Base-by-base conservation (phyloP, 2,329 filamentous ascomycete species). In the Colletotrichum sp. region DNA sequence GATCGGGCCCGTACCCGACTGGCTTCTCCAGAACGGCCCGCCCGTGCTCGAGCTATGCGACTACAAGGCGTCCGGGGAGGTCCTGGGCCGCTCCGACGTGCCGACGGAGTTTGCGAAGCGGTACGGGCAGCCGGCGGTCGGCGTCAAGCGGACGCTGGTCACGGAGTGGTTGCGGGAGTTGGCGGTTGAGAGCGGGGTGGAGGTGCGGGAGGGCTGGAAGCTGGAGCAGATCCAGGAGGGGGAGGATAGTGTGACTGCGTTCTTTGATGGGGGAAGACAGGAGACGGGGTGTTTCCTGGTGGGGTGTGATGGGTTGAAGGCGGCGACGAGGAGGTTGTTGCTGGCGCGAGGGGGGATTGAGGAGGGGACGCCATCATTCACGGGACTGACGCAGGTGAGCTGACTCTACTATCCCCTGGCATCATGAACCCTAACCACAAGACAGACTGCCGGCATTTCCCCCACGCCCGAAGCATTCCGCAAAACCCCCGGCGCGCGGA, bases 291-390 rank as follows among this genome's bases (percentile, higher is more conserved):
- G 72, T 8, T 79, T 81, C 10, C 56, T 81, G 13, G 58, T 81
- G 10, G 80, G 79, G 18, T 80, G 78, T 61, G 80, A 81, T 70
- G 79, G 78, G 7, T 74, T 80, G 58, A 79, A 78, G 55, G 77
- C 79, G 5, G 76, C 76, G 16, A 77, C 76, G 12, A 63, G 79
- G 52, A 65, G 43, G 4, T 14, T 75, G 16, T 48, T 80, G 7
- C 72, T 79, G 10, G 75, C 71, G n/a, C 67, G 73, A 7, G 69
- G 72, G 10, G 76, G 76, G 1, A 59, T 79, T 4, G 32, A 64
- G 32, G 77, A 79, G 24, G 77, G 71, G 4, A 14, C 34, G 28
- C 78, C 79, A 4, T 65, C 65, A 1, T 81, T 76, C 48, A 81
- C 79, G 5, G 79, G 79, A 6, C 76, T 72, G 34, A 72, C 69